Base-by-base conservation (phyloP, 768 basidiomycete genomes). In the Pisolithus albus region DNA sequence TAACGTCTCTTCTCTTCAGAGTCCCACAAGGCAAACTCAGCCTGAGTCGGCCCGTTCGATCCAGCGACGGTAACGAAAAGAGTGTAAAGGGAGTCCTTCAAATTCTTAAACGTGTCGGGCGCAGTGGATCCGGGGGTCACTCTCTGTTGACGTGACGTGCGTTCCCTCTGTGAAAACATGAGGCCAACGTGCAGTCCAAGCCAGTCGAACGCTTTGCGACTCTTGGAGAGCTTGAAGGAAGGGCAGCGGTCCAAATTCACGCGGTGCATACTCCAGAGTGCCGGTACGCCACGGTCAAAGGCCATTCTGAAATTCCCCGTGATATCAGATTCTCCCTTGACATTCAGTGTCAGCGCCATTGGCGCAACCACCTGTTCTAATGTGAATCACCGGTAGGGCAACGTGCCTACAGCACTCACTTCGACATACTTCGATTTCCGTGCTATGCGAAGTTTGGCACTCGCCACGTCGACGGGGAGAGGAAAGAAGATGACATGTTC, bases 391-490 rank as follows among this genome's bases (percentile, higher is more conserved):
- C 7, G 32, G 11, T 26, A 44, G 6, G 38, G 28, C n/a, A 11
- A 1, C 2, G 5, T 16, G n/a, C 11, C 13, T 3, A 39, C 16
- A 11, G 7, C 26, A 0, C 46, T 5, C 23, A 68, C 69, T 60
- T 68, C 72, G 2, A 82, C 64, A 52, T 78, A 83, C 23, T 61
- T 69, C 1, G 80, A 83, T 56, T 77, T 80, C 38, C 81, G 71
- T 7, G 81, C 81, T 32, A 82, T 56, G 5, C 78, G 72, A 8
- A 75, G 57, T 56, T 69, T 78, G 3, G 61, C 48, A 11, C 65
- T 65, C 18, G 57, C 53, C 4, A 68, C 67, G 34, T 72, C 58
- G 9, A 82, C 63, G 7, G 77, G 76, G 42, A 76, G 72, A 0
- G 78, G 79, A 40, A 71, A 80, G 1, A 41, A 7, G 7, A 80